Evolutionary conservation across 768 basidiomycete species (phyloP), one percentile per base, ranked within the genome.

Genomic region (Tulasnella calospora): DNA sequence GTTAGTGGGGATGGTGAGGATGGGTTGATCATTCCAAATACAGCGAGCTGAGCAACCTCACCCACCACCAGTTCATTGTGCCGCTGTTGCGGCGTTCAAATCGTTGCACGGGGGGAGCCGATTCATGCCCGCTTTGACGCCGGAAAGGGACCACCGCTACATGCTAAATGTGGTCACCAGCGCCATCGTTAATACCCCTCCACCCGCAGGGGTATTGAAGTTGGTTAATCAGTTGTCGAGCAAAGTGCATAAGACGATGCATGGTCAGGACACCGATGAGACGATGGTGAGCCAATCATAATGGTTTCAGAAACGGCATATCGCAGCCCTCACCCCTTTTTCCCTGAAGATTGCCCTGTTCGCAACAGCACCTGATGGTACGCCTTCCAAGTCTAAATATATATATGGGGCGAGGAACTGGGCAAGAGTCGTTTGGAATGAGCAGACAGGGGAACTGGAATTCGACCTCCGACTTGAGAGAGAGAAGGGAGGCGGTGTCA

Each of bases 131-230:
- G 38, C 8, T 38, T n/a, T 92, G 8, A 83, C 86, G 3, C 90
- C 94, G 1, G 82, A 84, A 1, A 80, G 84, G 35, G 98, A 98
- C n/a, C 55, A 76, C 55, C 89, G 95, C 69, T 98, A 94, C 84
- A 98, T 99, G 96, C 83, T 96, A 71, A 96, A 97, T 81, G 77
- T 96, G 44, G 89, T 94, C 12, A 90, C 93, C 6, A 95, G 94
- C 82, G 97, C 97, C 19, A 99, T 99, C 80, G 97, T 99, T 71
- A 97, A 98, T 83, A 98, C 97, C 7, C 96, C 97, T 44, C 93
- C 93, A 19, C 94, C 94, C 0, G 84, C 86, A 75, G 88, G 86
- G 3, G 95, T 96, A 19, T 89, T 96, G 61, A 84, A 87, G 2
- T 88, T 98, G 89, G 94, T 98, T 17, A 89, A 89, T n/a, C 87